Evolutionary conservation across 192 early-diverging fungal genomes (phyloP).

Genomic region (Umbelopsis vinacea): DNA sequence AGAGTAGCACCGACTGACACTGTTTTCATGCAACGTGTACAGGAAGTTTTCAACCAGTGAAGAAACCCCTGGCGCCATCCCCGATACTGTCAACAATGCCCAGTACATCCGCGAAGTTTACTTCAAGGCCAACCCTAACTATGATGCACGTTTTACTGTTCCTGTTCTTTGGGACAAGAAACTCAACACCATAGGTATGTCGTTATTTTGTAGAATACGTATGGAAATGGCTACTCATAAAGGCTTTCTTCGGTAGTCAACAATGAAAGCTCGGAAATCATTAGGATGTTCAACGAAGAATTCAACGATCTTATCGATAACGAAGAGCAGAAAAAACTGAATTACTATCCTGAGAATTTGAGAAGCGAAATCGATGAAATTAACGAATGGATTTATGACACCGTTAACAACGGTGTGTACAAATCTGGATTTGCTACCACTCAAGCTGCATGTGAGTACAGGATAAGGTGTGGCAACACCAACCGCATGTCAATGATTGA

Average conservation of each 20-base stretch:
- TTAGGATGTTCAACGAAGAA: conserved; percentile 89
- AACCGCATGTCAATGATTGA: neutral
- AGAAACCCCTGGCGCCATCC: conserved; percentile 76
- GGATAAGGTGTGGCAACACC: neutral
- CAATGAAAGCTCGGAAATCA: conserved; percentile 97
- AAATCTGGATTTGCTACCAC: conserved; percentile 90
- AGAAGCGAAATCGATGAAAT: conserved; percentile 78
- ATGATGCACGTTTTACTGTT: conserved; percentile 77
- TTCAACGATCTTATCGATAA: conserved; percentile 76
- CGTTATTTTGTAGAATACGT: neutral
- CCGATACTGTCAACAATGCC: conserved; percentile 76
- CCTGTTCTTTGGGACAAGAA: conserved; percentile 98
- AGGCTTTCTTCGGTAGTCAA: conserved; percentile 60
- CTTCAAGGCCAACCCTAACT: conserved; percentile 77
- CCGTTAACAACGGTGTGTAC: conserved; percentile 97
- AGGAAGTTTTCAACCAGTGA: conserved; percentile 68
- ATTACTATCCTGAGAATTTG: conserved; percentile 84
- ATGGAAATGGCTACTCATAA: neutral
- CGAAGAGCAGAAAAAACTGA: conserved; percentile 64
- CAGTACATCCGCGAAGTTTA: conserved; percentile 87
- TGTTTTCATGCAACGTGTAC: neutral
- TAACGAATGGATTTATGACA: conserved; percentile 94
- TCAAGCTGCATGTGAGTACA: conserved; percentile 71
- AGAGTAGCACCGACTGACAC: neutral
- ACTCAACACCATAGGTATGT: conserved; percentile 76